Evolutionary conservation across 306 rosid genomes (phyloP).

Genomic region (Astragalus glycyphyllos): DNA sequence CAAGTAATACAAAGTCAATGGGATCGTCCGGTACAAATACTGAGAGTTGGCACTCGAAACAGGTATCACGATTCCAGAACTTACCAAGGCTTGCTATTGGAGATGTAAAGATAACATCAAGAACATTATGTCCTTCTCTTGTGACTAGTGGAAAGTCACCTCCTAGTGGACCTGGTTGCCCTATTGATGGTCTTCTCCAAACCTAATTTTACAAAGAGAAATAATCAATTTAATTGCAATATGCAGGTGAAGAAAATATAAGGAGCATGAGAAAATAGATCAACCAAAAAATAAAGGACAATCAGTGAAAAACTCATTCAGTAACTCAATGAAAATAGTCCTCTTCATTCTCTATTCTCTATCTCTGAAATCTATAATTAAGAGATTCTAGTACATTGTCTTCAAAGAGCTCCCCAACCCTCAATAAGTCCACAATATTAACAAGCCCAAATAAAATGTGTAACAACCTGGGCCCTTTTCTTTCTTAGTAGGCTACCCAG

Average conservation of each 20-base stretch:
- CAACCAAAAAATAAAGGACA: background rate
- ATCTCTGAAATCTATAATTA: no score
- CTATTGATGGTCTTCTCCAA: slow-evolving; percentile 85
- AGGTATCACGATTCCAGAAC: slow-evolving; percentile 31
- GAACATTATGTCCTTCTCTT: slow-evolving; percentile 79
- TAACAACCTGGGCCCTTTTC: no score
- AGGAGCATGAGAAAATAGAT: slow-evolving; percentile 15
- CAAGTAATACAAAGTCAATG: slow-evolving; percentile 40
- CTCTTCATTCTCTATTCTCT: no score
- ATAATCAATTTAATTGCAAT: slow-evolving; percentile 30
- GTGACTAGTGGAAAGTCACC: slow-evolving; percentile 81
- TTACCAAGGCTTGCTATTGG: slow-evolving; percentile 78
- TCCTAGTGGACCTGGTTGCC: slow-evolving; percentile 80
- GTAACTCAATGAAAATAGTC: no score
- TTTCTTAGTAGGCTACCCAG: no score
- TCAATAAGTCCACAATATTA: no score
- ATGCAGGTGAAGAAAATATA: background rate
- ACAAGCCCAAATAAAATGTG: no score
- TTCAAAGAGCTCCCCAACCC: no score
- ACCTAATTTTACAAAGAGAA: slow-evolving; percentile 56
- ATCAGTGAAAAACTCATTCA: no score
- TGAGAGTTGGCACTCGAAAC: slow-evolving; percentile 32
- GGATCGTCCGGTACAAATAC: slow-evolving; percentile 20
- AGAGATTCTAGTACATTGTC: no score
- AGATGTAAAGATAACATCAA: slow-evolving; percentile 89